A percentile compares a stretch with the other conserved stretches of the same genome.
These are phyloP conservation scores for Plenodomus biglobosus DNA, from an alignment of 2,329 filamentous ascomycete genomes.

Conservation along the genomic window DNA sequence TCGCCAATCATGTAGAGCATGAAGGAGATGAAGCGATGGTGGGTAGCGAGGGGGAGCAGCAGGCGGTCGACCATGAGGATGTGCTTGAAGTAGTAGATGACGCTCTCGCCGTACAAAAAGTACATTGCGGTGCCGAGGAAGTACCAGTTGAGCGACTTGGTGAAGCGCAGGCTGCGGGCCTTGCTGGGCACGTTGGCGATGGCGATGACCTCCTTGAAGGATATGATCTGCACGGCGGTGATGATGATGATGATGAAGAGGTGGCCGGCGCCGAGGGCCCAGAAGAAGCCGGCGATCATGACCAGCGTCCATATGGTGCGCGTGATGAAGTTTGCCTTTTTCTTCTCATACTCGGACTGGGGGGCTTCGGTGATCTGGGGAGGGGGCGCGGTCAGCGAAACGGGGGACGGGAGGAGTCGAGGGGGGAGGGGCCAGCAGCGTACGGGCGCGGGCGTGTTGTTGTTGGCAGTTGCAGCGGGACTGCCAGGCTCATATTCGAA, in stretches of 20 bases:
- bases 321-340: conserved; percentile 96
- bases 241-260: conserved; percentile 95
- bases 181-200: conserved; percentile 93
- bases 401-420: not conserved
- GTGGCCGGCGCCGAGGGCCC: conserved; percentile 89
- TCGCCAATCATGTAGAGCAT: conserved; percentile 94
- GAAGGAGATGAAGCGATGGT: conserved; percentile 98
- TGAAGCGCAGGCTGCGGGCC: conserved; percentile 86
- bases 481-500: conserved; percentile 59
- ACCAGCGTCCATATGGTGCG: conserved; percentile 96
- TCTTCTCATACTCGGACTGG: conserved; percentile 88
- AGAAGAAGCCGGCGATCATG: conserved; percentile 95
- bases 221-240: conserved; percentile 91
- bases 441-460: conserved; percentile 21
- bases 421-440: conserved; percentile 1
- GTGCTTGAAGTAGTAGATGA: conserved; percentile 99
- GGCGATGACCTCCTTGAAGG: conserved; percentile 98
- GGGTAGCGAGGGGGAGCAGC: conserved; percentile 87
- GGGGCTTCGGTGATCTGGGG: conserved; percentile 42
- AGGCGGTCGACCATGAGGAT: conserved; percentile 94
- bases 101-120: conserved; percentile 96
- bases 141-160: conserved; percentile 98
- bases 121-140: conserved; percentile 99
- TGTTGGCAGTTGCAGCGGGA: conserved; percentile 50
- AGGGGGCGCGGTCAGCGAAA: conserved; percentile 20